Percentiles rank a stretch among this genome's conserved stretches.
Evolutionary conservation across 768 basidiomycete genomes (phyloP).

Genomic region (Russula griseocarnosa): DNA sequence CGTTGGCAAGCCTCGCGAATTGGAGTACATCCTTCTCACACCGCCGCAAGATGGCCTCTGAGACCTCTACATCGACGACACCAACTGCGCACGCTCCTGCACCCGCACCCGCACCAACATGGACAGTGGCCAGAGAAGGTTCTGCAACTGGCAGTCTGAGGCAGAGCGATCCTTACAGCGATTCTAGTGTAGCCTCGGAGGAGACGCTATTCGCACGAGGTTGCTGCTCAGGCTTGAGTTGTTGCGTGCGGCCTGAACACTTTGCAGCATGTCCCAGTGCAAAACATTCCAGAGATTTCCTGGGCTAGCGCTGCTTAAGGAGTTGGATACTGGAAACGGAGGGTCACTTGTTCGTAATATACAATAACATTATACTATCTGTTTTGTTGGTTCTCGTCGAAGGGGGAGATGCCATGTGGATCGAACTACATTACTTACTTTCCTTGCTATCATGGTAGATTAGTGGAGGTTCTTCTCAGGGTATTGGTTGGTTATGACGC

Average conservation of each 20-base stretch:
- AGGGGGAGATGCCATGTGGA: neutral
- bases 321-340: neutral
- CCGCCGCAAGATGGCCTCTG: constrained; percentile 15
- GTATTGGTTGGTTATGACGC: too few relatives aligned
- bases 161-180: constrained; percentile 15
- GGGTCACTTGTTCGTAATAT: neutral
- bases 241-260: too few relatives aligned
- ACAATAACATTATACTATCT: neutral
- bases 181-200: neutral
- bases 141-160: neutral
- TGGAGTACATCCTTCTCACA: constrained; percentile 26
- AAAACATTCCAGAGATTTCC: neutral
- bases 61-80: neutral
- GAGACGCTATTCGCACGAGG: neutral
- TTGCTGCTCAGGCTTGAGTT: too few relatives aligned
- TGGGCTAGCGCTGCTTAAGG: neutral
- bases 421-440: too few relatives aligned
- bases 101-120: too few relatives aligned
- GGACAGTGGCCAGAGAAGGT: neutral
- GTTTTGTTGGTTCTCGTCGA: neutral
- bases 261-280: neutral
- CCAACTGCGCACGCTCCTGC: too few relatives aligned
- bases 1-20: constrained; percentile 35
- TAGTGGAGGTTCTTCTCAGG: neutral
- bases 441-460: too few relatives aligned